Evolutionary conservation across 208 protist species (phyloP).

Genomic region (Leptomonas seymouri): DNA sequence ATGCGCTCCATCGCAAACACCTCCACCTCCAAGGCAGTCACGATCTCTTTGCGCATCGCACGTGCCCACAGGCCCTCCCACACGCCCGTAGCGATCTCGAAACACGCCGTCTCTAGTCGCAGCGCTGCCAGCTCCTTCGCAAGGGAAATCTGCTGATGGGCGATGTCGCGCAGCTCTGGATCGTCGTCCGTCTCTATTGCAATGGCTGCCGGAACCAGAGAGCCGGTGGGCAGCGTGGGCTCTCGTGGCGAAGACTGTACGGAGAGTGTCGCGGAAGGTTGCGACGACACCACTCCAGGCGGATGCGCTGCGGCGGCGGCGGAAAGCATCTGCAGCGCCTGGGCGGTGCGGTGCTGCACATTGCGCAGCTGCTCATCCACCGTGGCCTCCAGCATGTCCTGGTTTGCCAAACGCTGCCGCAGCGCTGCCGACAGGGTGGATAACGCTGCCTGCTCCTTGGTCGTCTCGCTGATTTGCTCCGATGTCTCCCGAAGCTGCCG

Average conservation of each 20-base stretch:
- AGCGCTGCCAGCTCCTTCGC: conserved; percentile 71
- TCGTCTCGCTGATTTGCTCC: conserved; percentile 45
- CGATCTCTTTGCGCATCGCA: conserved; percentile 79
- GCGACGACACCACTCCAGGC: conserved; percentile 9
- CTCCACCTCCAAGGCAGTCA: conserved; percentile 61
- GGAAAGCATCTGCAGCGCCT: conserved; percentile 29
- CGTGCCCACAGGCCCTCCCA: conserved; percentile 88
- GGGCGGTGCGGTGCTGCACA: conserved; percentile 30
- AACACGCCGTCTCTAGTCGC: conserved; percentile 76
- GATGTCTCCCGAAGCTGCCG: conserved; percentile 59
- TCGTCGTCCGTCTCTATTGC: conserved; percentile 43
- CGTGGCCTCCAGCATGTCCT: conserved; percentile 67
- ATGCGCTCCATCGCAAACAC: conserved; percentile 72
- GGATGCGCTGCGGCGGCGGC: conserved; percentile 26
- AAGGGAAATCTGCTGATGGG: conserved; percentile 72
- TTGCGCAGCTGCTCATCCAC: conserved; percentile 71
- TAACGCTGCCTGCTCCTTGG: conserved; percentile 49
- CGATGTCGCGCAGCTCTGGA: conserved; percentile 69
- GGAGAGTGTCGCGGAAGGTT: neutral
- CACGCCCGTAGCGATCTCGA: conserved; percentile 60
- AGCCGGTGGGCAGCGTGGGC: conserved; percentile 24
- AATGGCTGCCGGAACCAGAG: conserved; percentile 16
- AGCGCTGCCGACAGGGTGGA: conserved; percentile 46
- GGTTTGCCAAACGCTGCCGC: conserved; percentile 58
- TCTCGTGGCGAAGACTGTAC: conserved; percentile 9